A percentile compares a stretch with the other conserved stretches of the same genome.
These are phyloP conservation scores for Ganoderma resinaceum DNA, from an alignment of 1,284 basidiomycete species.

Conservation along the genomic window DNA sequence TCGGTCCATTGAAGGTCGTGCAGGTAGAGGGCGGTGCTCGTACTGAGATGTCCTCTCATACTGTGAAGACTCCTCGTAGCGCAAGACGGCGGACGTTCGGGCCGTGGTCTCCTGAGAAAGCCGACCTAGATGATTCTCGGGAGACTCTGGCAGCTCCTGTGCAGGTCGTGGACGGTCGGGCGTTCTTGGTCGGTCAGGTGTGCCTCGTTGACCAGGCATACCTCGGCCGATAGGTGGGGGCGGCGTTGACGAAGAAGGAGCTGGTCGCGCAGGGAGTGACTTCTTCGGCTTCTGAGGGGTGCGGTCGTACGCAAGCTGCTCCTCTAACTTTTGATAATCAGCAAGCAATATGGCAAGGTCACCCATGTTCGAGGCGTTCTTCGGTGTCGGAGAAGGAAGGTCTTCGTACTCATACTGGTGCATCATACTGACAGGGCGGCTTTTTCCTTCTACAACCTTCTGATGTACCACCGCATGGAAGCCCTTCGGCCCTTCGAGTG, in stretches of 20 bases:
- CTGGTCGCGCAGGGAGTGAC: slow-evolving; percentile 16
- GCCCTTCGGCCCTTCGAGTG: slow-evolving; percentile 30
- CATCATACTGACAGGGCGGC: slow-evolving; percentile 25
- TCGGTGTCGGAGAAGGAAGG: slow-evolving; percentile 24
- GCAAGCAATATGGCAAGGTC: slow-evolving; percentile 39
- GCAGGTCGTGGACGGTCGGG: slow-evolving; percentile 24
- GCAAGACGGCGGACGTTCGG: slow-evolving; percentile 12
- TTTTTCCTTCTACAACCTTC: slow-evolving; percentile 36
- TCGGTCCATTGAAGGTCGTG: slow-evolving; percentile 22
- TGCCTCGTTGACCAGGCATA: slow-evolving; percentile 14
- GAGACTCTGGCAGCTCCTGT: slow-evolving; percentile 32
- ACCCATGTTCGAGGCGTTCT: slow-evolving; percentile 35
- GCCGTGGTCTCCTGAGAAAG: slow-evolving; percentile 19
- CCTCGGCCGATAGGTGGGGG: slow-evolving; percentile 14
- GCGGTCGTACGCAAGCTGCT: slow-evolving; percentile 32
- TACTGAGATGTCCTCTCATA: slow-evolving; percentile 12
- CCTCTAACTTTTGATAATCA: slow-evolving; percentile 39
- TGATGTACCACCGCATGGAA: slow-evolving; percentile 42
- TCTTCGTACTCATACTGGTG: slow-evolving; percentile 23
- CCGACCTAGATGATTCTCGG: slow-evolving; percentile 21
- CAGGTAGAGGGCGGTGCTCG: slow-evolving; percentile 22
- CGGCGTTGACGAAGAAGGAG: slow-evolving; percentile 10
- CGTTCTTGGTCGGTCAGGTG: slow-evolving; percentile 18
- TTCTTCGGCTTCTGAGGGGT: slow-evolving; percentile 34
- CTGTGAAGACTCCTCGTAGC: slow-evolving; percentile 6